Evolutionary conservation across 2,329 filamentous ascomycete species (phyloP).

Genomic region (Rugonectria rugulosa): DNA sequence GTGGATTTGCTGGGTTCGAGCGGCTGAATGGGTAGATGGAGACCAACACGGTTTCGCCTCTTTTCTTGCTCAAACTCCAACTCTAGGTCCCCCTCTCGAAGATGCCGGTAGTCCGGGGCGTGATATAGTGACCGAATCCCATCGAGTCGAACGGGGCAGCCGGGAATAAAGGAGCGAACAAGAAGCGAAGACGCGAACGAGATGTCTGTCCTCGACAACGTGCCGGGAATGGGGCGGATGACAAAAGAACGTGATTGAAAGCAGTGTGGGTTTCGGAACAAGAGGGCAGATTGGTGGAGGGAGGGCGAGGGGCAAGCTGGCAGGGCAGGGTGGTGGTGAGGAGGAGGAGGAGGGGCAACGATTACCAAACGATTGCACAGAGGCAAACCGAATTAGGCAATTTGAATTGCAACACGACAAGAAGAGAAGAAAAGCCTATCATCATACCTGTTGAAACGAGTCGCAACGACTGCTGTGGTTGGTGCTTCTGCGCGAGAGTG

Average conservation of each 20-base stretch:
- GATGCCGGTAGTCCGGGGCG: too few relatives aligned
- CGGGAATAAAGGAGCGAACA: conserved; percentile 12
- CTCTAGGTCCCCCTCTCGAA: too few relatives aligned
- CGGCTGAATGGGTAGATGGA: conserved; percentile 6
- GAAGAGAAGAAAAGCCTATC: conserved; percentile 24
- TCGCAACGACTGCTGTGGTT: conserved; percentile 29
- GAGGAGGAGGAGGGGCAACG: not conserved
- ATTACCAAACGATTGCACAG: not conserved
- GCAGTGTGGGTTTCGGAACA: not conserved
- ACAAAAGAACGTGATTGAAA: conserved; percentile 3
- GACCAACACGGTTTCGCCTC: not conserved
- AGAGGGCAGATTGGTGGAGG: not conserved
- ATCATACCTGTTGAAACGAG: conserved; percentile 38
- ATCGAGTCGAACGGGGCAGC: not conserved
- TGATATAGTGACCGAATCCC: too few relatives aligned
- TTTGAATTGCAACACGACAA: conserved; percentile 16
- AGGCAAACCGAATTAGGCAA: conserved; percentile 6
- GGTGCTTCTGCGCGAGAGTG: conserved; percentile 19
- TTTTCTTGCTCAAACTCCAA: not conserved
- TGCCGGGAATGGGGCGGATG: conserved; percentile 1
- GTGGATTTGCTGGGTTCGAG: not conserved
- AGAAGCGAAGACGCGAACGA: not conserved
- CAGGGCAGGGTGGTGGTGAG: not conserved
- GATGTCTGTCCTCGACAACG: not conserved
- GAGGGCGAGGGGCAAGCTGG: not conserved